Conservation (phyloP, 768 basidiomycete genomes). For the Mrakia blollopis region DNA sequence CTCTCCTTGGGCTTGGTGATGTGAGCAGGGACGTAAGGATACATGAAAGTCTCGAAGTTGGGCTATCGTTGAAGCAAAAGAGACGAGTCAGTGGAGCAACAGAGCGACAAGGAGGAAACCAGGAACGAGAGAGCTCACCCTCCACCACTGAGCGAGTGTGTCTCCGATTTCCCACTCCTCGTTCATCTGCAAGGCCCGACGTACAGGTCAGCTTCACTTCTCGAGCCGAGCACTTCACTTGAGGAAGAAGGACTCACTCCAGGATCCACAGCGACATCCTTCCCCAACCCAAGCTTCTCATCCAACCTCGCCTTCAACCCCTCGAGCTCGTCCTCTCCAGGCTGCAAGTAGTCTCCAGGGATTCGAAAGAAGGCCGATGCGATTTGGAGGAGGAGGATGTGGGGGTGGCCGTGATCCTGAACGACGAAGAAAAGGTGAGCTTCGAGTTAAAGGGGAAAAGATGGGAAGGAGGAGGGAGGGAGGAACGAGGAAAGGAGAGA, state of each 20-base stretch:
- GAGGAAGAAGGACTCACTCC: neutral
- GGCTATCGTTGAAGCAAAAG: constrained; percentile 40
- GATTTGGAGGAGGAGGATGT: constrained; percentile 96
- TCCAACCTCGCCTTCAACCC: constrained; percentile 86
- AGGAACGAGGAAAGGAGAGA: constrained; percentile 10
- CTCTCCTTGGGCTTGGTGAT: constrained; percentile 97
- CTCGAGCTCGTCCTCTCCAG: constrained; percentile 85
- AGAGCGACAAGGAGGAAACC: neutral
- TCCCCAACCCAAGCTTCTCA: constrained; percentile 64
- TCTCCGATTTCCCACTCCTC: constrained; percentile 88
- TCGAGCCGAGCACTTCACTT: neutral
- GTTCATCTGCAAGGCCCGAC: neutral
- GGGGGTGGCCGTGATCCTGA: constrained; percentile 94
- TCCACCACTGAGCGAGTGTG: constrained; percentile 96
- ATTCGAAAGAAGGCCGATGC: constrained; percentile 99
- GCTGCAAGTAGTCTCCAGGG: constrained; percentile 97
- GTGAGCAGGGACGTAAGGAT: constrained; percentile 90
- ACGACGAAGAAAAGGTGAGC: constrained; percentile 11
- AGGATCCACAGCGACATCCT: neutral
- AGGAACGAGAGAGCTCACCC: constrained; percentile 47
- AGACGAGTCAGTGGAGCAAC: neutral
- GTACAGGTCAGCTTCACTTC: too few species aligned
- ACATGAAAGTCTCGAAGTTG: constrained; percentile 99
- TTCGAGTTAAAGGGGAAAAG: too few species aligned
- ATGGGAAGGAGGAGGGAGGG: constrained; percentile 3